phyloP scores from a whole-genome alignment of 371 early-diverging fungal species.

The Mucor ambiguus region DNA sequence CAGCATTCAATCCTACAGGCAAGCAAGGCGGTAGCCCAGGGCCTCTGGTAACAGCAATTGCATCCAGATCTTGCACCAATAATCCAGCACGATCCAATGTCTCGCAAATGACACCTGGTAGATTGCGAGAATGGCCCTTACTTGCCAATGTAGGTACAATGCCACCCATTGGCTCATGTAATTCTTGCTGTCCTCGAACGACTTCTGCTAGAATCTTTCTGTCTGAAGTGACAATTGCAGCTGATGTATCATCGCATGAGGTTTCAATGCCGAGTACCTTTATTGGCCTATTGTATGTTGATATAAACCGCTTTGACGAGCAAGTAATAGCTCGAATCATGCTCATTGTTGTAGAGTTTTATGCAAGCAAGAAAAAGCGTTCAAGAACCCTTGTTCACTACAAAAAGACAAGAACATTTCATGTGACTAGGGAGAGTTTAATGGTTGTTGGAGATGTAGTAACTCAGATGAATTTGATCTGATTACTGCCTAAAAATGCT shows the following conservation, averaged over 20 bases:
- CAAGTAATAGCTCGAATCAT: background rate
- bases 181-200: conserved; percentile 65
- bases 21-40: conserved; percentile 81
- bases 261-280: conserved; percentile 78
- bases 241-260: conserved; percentile 87
- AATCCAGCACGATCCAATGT: conserved; percentile 64
- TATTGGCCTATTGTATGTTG: conserved; percentile 19
- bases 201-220: conserved; percentile 69
- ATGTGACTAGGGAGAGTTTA: background rate
- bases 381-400: background rate
- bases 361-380: conserved; percentile 1
- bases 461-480: background rate
- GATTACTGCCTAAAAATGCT: background rate
- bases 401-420: background rate
- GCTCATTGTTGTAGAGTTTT: background rate
- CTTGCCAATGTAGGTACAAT: conserved; percentile 82
- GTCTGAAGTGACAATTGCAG: conserved; percentile 76
- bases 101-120: conserved; percentile 68
- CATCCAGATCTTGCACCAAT: conserved; percentile 65
- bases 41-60: conserved; percentile 83
- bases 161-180: conserved; percentile 83
- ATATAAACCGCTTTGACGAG: conserved; percentile 7
- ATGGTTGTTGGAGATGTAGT: background rate
- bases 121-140: conserved; percentile 65
- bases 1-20: conserved; percentile 79